Conservation (phyloP, 2,329 filamentous ascomycete genomes). For the Xylaria sp. region DNA sequence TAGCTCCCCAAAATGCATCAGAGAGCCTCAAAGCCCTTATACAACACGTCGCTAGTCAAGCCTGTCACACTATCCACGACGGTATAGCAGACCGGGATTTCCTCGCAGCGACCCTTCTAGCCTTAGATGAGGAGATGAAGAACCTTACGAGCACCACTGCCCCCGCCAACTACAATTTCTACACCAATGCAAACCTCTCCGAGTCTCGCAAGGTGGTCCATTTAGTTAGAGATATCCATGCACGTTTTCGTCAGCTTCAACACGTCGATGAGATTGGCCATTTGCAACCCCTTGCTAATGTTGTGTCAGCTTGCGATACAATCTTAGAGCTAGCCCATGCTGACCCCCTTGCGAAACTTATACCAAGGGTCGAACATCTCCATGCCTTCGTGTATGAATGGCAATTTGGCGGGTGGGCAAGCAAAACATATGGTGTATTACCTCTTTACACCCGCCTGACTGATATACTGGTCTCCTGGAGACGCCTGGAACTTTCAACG, state of each 20-base stretch:
- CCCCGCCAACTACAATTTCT: conserved; percentile 80
- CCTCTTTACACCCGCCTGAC: conserved; percentile 81
- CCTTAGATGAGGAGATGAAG: conserved; percentile 69
- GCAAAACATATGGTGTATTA: conserved; percentile 76
- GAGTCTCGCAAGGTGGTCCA: conserved; percentile 79
- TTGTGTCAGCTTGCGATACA: conserved; percentile 77
- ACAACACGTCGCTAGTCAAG: conserved; percentile 55
- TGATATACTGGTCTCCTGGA: conserved; percentile 84
- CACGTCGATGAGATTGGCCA: conserved; percentile 72
- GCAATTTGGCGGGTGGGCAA: conserved; percentile 88
- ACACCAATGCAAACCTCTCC: conserved; percentile 79
- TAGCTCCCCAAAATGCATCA: conserved; percentile 54
- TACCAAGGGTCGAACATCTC: conserved; percentile 88
- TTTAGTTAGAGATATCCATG: conserved; percentile 74
- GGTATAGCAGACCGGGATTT: conserved; percentile 62
- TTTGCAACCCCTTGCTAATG: conserved; percentile 82
- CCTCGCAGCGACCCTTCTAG: conserved; percentile 72
- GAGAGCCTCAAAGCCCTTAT: conserved; percentile 58
- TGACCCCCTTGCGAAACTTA: conserved; percentile 85
- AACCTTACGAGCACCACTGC: conserved; percentile 54
- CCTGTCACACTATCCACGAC: conserved; percentile 49
- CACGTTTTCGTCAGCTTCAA: conserved; percentile 78
- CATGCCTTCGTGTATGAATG: conserved; percentile 90
- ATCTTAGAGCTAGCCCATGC: conserved; percentile 79
- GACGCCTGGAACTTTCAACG: conserved; percentile 88